Percentiles rank a stretch among this genome's conserved stretches.
These are phyloP conservation scores for Jaenimonas drosophilae DNA, from an alignment of 208 protist species.

Conservation along the genomic window DNA sequence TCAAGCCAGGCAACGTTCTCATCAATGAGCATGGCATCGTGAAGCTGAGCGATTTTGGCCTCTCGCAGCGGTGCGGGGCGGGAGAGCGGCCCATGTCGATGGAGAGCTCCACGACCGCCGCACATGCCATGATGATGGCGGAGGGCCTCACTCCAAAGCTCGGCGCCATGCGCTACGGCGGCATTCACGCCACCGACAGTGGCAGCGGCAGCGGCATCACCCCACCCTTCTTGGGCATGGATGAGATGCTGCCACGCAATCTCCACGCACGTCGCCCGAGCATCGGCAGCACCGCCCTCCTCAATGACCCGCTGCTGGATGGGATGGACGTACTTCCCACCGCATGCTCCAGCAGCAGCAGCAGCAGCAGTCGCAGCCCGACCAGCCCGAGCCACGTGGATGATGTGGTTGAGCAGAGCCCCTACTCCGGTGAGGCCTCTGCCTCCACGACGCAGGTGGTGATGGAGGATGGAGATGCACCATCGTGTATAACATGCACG, in stretches of 20 bases:
- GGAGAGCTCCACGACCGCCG: not conserved
- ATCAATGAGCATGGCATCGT: slow-evolving; percentile 91
- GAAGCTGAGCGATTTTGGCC: slow-evolving; percentile 95
- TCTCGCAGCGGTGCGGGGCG: slow-evolving; percentile 60
- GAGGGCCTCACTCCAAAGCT: too few species aligned
- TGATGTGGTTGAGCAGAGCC: not conserved
- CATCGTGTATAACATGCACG: too few species aligned
- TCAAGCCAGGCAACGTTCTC: slow-evolving; percentile 94
- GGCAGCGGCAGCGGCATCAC: not conserved
- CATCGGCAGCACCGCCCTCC: too few species aligned
- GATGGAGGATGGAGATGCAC: too few species aligned
- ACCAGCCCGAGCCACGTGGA: slow-evolving; percentile 1
- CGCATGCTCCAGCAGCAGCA: not conserved
- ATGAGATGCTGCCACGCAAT: not conserved
- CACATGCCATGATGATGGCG: too few species aligned
- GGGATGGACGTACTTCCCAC: too few species aligned
- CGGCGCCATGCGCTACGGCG: too few species aligned
- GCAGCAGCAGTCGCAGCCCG: not conserved
- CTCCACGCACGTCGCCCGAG: too few species aligned
- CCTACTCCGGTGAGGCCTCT: too few species aligned
- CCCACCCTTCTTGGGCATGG: too few species aligned
- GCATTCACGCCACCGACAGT: not conserved
- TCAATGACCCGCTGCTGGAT: too few species aligned
- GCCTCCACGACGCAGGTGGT: too few species aligned
- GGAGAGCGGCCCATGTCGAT: not conserved